Conservation (phyloP, 2,329 filamentous ascomycete species). For the Penicillium polonicum region DNA sequence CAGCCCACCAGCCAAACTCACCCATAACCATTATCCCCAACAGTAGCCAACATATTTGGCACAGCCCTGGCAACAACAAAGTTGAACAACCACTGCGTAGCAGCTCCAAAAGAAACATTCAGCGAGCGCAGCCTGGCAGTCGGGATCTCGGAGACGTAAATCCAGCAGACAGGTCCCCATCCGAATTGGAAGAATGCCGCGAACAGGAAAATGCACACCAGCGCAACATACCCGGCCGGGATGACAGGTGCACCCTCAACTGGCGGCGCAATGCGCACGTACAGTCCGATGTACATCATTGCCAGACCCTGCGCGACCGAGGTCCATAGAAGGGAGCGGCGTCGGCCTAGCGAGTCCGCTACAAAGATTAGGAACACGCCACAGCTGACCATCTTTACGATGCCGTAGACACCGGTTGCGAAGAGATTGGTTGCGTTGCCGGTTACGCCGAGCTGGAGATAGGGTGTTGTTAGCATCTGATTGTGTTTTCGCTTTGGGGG, state of each 20-base stretch:
- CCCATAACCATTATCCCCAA: conserved; percentile 52
- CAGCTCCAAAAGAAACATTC: conserved; percentile 67
- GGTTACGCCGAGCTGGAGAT: conserved; percentile 58
- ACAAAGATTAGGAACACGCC: conserved; percentile 64
- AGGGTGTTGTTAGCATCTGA: background rate
- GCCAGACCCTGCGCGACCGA: conserved; percentile 60
- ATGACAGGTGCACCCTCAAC: conserved; percentile 55
- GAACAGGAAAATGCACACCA: conserved; percentile 71
- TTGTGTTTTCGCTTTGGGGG: background rate
- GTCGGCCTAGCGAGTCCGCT: conserved; percentile 67
- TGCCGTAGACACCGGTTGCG: conserved; percentile 71
- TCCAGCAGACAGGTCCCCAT: conserved; percentile 73
- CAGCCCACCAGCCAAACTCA: conserved; percentile 27
- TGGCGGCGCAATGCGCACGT: conserved; percentile 53
- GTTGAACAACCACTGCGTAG: conserved; percentile 73
- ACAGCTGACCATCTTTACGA: conserved; percentile 67
- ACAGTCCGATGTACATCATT: conserved; percentile 72
- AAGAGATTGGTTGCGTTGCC: conserved; percentile 62
- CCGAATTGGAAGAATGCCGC: conserved; percentile 68
- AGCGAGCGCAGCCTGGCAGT: conserved; percentile 64
- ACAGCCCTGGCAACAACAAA: conserved; percentile 68
- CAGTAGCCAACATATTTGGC: conserved; percentile 63
- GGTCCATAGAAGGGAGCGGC: conserved; percentile 63
- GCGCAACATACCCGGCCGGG: conserved; percentile 66
- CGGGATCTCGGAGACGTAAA: conserved; percentile 69